Conservation (phyloP, 2,329 filamentous ascomycete species). For the Xylaria sp. region DNA sequence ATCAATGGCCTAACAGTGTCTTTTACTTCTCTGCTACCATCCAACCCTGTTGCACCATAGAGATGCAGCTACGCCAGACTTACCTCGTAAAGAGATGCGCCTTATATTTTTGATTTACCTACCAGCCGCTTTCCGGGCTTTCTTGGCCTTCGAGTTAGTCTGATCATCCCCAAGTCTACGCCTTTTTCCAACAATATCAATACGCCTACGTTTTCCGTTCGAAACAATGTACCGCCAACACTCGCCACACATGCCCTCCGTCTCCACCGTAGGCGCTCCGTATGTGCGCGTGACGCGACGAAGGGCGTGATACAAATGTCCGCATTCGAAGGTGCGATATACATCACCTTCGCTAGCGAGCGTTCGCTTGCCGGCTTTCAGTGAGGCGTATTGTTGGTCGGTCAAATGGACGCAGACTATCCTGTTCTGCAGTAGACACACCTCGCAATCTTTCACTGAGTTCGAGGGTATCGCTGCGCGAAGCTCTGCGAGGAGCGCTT, state of each 20-base stretch:
- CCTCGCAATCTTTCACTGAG: constrained; percentile 3
- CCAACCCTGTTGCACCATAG: no score
- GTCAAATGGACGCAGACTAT: constrained; percentile 17
- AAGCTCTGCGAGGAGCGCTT: not conserved
- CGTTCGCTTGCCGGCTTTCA: constrained; percentile 21
- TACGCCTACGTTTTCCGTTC: constrained; percentile 10
- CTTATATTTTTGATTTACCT: not conserved
- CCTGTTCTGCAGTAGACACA: constrained; percentile 14
- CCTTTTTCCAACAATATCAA: not conserved
- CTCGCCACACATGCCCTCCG: constrained; percentile 10
- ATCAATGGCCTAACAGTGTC: no score
- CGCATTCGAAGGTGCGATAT: constrained; percentile 26
- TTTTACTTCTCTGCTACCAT: no score
- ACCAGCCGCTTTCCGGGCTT: not conserved
- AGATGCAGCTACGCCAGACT: no score
- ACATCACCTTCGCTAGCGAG: not conserved
- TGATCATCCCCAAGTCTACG: not conserved
- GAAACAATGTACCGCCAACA: constrained; percentile 27
- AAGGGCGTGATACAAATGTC: constrained; percentile 13
- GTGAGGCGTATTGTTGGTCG: constrained; percentile 17
- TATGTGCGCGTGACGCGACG: not conserved
- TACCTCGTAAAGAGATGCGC: not conserved
- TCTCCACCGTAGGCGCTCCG: constrained; percentile 9
- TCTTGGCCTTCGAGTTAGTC: not conserved
- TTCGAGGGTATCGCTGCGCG: constrained; percentile 14